Percentiles rank a stretch among this genome's conserved stretches.
Conservation (phyloP, 2,329 filamentous ascomycete genomes). For the Hysterium pulicare region DNA sequence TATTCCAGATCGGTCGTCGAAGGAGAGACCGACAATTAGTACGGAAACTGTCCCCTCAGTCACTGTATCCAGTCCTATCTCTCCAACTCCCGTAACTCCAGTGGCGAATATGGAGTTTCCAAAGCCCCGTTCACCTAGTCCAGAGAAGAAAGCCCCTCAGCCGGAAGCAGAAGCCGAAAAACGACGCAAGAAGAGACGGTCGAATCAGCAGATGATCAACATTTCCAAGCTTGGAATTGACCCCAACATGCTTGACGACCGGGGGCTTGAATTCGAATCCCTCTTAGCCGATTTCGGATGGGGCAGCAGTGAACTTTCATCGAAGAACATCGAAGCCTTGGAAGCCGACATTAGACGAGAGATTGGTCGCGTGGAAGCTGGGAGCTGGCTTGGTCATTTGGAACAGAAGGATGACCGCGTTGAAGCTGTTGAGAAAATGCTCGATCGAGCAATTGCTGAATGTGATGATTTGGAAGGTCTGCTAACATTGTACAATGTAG, state of each 20-base stretch:
- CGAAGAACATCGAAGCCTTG: slow-evolving; percentile 73
- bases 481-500: slow-evolving; percentile 89
- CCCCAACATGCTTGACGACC: slow-evolving; percentile 68
- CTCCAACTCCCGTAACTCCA: slow-evolving; percentile 15
- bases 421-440: slow-evolving; percentile 76
- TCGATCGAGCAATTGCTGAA: slow-evolving; percentile 88
- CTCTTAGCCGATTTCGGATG: slow-evolving; percentile 86
- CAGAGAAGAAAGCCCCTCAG: slow-evolving; percentile 20
- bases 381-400: slow-evolving; percentile 80
- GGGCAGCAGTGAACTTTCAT: slow-evolving; percentile 73
- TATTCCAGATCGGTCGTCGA: slow-evolving; percentile 24
- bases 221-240: slow-evolving; percentile 76
- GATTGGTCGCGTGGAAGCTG: slow-evolving; percentile 84
- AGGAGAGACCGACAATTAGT: slow-evolving; percentile 25
- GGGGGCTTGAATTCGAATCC: slow-evolving; percentile 75
- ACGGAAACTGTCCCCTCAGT: slow-evolving; percentile 33
- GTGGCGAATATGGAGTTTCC: slow-evolving; percentile 21
- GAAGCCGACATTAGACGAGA: slow-evolving; percentile 82
- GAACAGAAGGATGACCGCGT: slow-evolving; percentile 89
- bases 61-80: slow-evolving; percentile 29
- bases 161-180: slow-evolving; percentile 41
- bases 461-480: slow-evolving; percentile 96
- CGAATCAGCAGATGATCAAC: slow-evolving; percentile 75
- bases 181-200: slow-evolving; percentile 59
- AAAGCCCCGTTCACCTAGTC: slow-evolving; percentile 36